Conservation (phyloP, 1,284 basidiomycete species). For the Pseudozyma hubeiensis region DNA sequence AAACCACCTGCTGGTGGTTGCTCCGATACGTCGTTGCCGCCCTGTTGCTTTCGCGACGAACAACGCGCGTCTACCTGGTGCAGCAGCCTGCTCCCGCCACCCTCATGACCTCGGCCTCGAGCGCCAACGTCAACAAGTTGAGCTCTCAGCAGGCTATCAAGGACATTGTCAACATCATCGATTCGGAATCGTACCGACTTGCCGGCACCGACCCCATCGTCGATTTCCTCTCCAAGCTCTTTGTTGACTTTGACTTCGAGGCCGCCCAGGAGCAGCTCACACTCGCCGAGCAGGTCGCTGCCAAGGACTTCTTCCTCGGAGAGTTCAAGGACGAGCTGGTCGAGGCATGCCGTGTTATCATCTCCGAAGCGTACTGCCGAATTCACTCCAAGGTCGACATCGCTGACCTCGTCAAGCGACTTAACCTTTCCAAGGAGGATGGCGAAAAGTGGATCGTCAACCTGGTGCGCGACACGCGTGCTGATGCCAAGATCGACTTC, state of each 20-base stretch:
- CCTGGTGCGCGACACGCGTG: constrained; percentile 93
- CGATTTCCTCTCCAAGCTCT: constrained; percentile 90
- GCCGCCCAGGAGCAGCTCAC: constrained; percentile 85
- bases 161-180: constrained; percentile 65
- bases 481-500: constrained; percentile 97
- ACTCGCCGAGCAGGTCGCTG: constrained; percentile 84
- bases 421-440: constrained; percentile 90
- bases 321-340: constrained; percentile 92
- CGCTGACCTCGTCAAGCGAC: constrained; percentile 89
- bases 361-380: constrained; percentile 96
- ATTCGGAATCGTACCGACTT: constrained; percentile 68
- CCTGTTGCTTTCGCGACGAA: constrained; percentile 87
- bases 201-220: constrained; percentile 95
- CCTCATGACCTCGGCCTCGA: constrained; percentile 41
- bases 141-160: constrained; percentile 64
- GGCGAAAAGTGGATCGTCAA: constrained; percentile 99
- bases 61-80: constrained; percentile 62
- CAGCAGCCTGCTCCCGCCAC: constrained; percentile 48
- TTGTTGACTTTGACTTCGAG: constrained; percentile 91
- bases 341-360: constrained; percentile 93
- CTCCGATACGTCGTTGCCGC: constrained; percentile 93
- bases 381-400: constrained; percentile 98
- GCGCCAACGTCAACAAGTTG: constrained; percentile 57
- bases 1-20: constrained; percentile 94
- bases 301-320: constrained; percentile 91